These are phyloP conservation scores for Fusarium hostae DNA, from an alignment of 2,329 filamentous ascomycete genomes.

Conservation along the genomic window DNA sequence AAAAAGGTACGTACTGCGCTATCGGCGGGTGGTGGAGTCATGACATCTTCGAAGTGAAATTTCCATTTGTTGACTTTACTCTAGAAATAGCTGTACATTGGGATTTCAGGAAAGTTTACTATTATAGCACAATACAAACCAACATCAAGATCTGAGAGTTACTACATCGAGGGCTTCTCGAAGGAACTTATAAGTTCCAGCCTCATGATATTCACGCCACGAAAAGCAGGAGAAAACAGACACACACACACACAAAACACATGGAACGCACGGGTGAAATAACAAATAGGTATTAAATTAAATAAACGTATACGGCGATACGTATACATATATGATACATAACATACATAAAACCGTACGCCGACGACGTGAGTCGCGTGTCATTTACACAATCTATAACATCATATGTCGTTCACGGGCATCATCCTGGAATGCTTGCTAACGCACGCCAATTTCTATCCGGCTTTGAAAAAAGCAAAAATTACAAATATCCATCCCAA, in stretches of 20 bases:
- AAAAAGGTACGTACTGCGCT: conserved; percentile 33
- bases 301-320: conserved; percentile 36
- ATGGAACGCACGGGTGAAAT: conserved; percentile 22
- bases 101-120: not conserved
- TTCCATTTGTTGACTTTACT: conserved; percentile 13
- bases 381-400: conserved; percentile 43
- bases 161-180: not conserved
- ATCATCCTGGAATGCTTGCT: conserved; percentile 45
- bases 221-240: not conserved
- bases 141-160: not conserved
- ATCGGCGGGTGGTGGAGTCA: conserved; percentile 30
- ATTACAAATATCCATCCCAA: conserved; percentile 34
- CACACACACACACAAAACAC: conserved; percentile 18
- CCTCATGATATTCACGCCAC: conserved; percentile 11
- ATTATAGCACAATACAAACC: not conserved
- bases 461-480: conserved; percentile 40
- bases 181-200: not conserved
- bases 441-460: conserved; percentile 45
- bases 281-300: conserved; percentile 39
- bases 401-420: conserved; percentile 44
- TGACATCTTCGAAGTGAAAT: conserved; percentile 36
- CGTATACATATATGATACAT: conserved; percentile 30
- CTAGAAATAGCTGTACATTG: not conserved
- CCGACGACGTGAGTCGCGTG: conserved; percentile 42
- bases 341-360: conserved; percentile 44